These are phyloP conservation scores for Agapanthus africanus DNA, from an alignment of 106 monocot genomes.

Conservation along the genomic window DNA sequence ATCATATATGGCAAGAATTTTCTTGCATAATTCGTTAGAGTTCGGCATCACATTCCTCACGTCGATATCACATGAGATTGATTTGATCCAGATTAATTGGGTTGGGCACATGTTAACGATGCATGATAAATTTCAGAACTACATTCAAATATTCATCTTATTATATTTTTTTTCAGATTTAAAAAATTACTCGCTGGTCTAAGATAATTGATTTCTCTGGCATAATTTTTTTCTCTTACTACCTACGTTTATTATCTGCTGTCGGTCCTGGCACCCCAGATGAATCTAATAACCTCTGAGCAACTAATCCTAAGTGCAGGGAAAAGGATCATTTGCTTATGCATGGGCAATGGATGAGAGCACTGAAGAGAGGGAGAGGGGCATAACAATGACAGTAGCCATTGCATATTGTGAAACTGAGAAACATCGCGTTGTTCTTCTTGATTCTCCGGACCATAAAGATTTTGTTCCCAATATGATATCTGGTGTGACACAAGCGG, in stretches of 20 bases:
- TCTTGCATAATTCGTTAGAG: background rate
- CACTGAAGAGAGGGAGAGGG: conserved; percentile 78
- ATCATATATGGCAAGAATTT: background rate
- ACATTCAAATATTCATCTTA: background rate
- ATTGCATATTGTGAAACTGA: conserved; percentile 66
- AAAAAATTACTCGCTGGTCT: too few relatives aligned
- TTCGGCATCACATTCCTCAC: background rate
- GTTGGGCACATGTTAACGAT: background rate
- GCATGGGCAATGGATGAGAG: conserved; percentile 93
- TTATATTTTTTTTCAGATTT: too few relatives aligned
- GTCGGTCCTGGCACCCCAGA: too few relatives aligned
- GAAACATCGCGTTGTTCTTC: conserved; percentile 70
- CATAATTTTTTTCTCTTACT: too few relatives aligned
- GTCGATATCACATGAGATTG: background rate
- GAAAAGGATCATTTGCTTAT: conserved; percentile 94
- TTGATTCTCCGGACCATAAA: conserved; percentile 88
- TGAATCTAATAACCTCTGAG: too few relatives aligned
- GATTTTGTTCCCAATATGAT: conserved; percentile 92
- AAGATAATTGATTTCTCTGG: too few relatives aligned
- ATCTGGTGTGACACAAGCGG: conserved; percentile 75
- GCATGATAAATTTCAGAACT: background rate
- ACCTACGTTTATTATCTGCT: too few relatives aligned
- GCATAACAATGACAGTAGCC: conserved; percentile 82
- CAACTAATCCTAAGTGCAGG: too few relatives aligned
- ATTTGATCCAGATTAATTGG: background rate